phyloP scores from a whole-genome alignment of 768 basidiomycete species.

The Mycena belliarum region DNA sequence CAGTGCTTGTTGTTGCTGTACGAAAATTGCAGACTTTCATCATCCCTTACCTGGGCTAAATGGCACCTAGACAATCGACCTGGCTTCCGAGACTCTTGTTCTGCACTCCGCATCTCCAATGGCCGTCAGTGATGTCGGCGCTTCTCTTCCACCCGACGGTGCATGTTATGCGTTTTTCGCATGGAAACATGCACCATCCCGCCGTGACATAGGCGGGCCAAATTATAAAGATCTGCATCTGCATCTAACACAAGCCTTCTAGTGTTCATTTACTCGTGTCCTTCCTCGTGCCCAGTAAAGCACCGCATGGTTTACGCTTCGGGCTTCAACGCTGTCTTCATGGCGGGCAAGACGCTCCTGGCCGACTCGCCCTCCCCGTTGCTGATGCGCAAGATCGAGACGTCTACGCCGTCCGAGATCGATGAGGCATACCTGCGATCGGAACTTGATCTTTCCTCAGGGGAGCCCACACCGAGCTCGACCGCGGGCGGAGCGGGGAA shows the following conservation, averaged over 20 bases:
- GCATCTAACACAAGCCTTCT: neutral
- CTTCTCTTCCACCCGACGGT: constrained; percentile 54
- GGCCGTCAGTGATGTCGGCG: constrained; percentile 44
- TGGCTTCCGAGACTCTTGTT: constrained; percentile 58
- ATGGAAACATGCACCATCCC: constrained; percentile 54
- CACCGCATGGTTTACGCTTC: constrained; percentile 89
- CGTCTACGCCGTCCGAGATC: constrained; percentile 76
- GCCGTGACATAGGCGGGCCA: constrained; percentile 61
- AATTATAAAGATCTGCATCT: neutral
- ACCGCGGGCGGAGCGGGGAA: constrained; percentile 8
- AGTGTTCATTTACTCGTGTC: constrained; percentile 95
- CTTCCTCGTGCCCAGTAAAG: constrained; percentile 76
- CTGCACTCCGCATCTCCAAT: constrained; percentile 43
- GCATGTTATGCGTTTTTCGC: constrained; percentile 72
- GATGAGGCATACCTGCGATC: constrained; percentile 60
- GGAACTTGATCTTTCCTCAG: constrained; percentile 48
- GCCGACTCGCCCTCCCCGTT: constrained; percentile 39
- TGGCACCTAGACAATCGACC: constrained; percentile 60
- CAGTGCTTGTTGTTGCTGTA: constrained; percentile 66
- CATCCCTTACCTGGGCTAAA: neutral
- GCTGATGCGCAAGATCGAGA: constrained; percentile 72
- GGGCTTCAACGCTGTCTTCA: constrained; percentile 57
- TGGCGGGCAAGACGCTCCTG: constrained; percentile 54
- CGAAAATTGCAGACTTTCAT: constrained; percentile 31
- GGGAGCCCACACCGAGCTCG: constrained; percentile 11